Base-by-base conservation (phyloP, 108 stramenopile species). In the Licmophora abbreviata region DNA sequence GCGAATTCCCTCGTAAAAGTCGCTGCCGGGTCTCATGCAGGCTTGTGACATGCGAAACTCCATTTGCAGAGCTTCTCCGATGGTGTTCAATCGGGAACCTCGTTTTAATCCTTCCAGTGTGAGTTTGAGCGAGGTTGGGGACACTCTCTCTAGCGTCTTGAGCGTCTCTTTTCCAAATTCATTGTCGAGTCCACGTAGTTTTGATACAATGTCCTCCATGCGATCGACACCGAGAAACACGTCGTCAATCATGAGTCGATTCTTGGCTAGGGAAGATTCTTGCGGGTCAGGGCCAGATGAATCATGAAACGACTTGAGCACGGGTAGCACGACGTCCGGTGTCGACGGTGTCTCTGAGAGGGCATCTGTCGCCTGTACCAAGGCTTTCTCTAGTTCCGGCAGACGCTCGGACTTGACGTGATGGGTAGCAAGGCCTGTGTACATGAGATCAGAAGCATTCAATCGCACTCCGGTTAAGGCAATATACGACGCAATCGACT, bases 1-100 rank as follows among this genome's bases (percentile, higher is more conserved):
- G 20, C 96, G 80, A n/a, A 99, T 85, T 3, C 98, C 98, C 58
- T 97, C 95, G 55, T 81, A 88, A 70, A 99, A 99, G 58, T 99
- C 98, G 23, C 57, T 57, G 0, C 56, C 67, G 5, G 40, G 27
- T 51, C 48, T 63, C 59, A 81, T 64, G 42, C 72, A 84, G 5
- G 68, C 69, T 49, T 76, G 73, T 10, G 64, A 64, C 58, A 95
- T 75, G 51, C 90, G 65, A 53, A 74, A 93, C 58, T 95, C 96
- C 85, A 88, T 86, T 54, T 66, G 54, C 43, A 93, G 57, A 20
- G 58, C 67, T 41, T 90, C 83, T 0, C 48, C 81, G 29, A 93
- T 54, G 24, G 44, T 51, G 11, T 48, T 27, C 5, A 40, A 40
- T 5, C 43, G 45, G 0, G 59, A 51, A 10, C 82, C 87, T 40